Base-by-base conservation (phyloP, 345 rosid species). In the Citrus inodora region DNA sequence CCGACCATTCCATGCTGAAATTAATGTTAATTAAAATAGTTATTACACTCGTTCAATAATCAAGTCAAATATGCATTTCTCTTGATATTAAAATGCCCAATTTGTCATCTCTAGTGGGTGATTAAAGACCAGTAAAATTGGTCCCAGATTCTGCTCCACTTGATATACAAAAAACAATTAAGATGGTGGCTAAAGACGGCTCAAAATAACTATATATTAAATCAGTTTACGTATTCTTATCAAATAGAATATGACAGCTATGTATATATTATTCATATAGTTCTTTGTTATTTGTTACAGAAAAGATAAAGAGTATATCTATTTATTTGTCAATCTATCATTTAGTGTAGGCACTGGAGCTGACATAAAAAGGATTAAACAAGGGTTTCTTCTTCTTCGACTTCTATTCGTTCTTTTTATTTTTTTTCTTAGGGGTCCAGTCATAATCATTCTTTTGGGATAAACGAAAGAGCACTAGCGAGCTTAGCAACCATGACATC, bases 381-480 rank as follows among this genome's bases (percentile, higher is more conserved):
- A 3, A 21, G 4, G 37, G 32, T 14, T 63, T 63, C 37, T 63
- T 63, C 22, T 63, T 30, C 37, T 63, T 37, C 21, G 13, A 13
- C 22, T 10, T 61, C 35, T 62, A 5, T 62, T 28, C 16, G 51
- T 46, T 46, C 19, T 28, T 63, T 28, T 14, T 17, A 17, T 16
- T 30, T 63, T 28, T 25, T 25, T n/a, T n/a, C 3, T 69, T 40
- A 11, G 14, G 58, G 30, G 19, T 69, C 59, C 21, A 11, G 56
- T 71, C 24, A 55, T 55, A 72, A 72, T 33, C 48, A 72, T 56
- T n/a, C 28, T 5, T 55, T 46, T 2, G 2, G 48, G 71, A 75
- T 64, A 65, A 64, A 6, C 51, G 62, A 30, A 48, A 51, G 78
- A 48, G 78, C 78, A 75, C 69, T 62, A 38, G n/a, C 61, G 0